A percentile compares a stretch with the other conserved stretches of the same genome.
Conservation (phyloP, 495 filamentous ascomycete genomes). For the Lentithecium fluviatile region DNA sequence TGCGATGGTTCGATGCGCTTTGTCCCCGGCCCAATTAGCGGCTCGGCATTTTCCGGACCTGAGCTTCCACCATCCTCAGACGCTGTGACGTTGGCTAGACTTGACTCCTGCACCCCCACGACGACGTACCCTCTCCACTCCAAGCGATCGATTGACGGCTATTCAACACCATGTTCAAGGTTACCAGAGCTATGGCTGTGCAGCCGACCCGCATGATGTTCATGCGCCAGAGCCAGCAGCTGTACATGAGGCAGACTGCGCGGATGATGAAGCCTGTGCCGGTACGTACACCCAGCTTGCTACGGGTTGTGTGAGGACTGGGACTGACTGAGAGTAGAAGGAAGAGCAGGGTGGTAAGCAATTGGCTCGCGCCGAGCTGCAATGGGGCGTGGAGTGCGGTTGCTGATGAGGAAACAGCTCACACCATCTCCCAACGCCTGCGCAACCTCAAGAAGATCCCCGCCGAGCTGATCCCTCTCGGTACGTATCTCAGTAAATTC, state of each 20-base stretch:
- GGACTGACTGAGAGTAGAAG: conserved; percentile 41
- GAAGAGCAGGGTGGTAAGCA: conserved; percentile 47
- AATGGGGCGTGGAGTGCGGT: background rate
- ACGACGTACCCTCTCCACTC: conserved; percentile 1
- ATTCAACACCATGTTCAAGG: conserved; percentile 23
- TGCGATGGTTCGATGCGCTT: conserved; percentile 15
- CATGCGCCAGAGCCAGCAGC: conserved; percentile 52
- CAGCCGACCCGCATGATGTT: conserved; percentile 61
- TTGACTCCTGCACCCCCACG: background rate
- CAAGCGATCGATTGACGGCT: background rate
- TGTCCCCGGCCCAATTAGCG: background rate
- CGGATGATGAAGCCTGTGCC: conserved; percentile 75
- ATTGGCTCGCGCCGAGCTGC: conserved; percentile 27
- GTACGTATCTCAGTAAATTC: conserved; percentile 54
- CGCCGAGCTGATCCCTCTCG: conserved; percentile 90
- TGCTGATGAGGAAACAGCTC: conserved; percentile 57
- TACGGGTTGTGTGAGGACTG: background rate
- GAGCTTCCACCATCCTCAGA: background rate
- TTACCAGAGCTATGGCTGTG: conserved; percentile 51
- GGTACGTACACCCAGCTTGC: conserved; percentile 54
- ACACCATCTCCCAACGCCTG: conserved; percentile 95
- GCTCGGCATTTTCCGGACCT: background rate
- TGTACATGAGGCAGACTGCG: conserved; percentile 50
- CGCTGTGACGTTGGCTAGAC: background rate
- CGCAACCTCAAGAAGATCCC: conserved; percentile 83